Base-by-base conservation (phyloP, 208 protist genomes). In the Plasmodiophora brassicae region DNA sequence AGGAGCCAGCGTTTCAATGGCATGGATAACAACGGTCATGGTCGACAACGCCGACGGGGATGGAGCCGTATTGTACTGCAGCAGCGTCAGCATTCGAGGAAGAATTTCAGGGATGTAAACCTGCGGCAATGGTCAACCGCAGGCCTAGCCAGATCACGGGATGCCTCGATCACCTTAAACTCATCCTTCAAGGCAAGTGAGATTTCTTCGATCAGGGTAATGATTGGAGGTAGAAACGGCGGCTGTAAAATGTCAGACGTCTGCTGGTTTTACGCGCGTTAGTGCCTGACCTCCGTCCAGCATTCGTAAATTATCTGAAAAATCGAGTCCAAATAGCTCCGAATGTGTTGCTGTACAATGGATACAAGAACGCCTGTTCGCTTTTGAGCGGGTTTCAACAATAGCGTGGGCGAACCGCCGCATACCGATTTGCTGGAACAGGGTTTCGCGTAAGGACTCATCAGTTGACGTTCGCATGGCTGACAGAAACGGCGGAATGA, bases 121-220 rank as follows among this genome's bases (percentile, higher is more conserved):
- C 44, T 85, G 45, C 32, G 25, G 14, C 10, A 36, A 41, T 43
- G 32, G 36, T 36, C 10, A 10, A 84, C n/a, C n/a, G 38, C 71
- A 54, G 50, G 83, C 85, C 0, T n/a, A n/a, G n/a, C n/a, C n/a
- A n/a, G n/a, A n/a, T n/a, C n/a, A n/a, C n/a, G n/a, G n/a, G n/a
- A n/a, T n/a, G n/a, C n/a, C n/a, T n/a, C n/a, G n/a, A n/a, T n/a
- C n/a, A 92, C 87, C 89, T 96, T 96, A 85, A 97, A 97, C 72
- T 97, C 95, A 71, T 95, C 93, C 71, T 91, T 92, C 0, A 97
- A 71, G 35, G 95, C 95, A 0, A 85, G 1, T 28, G 91, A 90
- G n/a, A 97, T 93, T 78, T 94, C 90, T 86, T 97, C 95, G 25
- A 96, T 92, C 0, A 97, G 89, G 10, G 91, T 87, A 1, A 97